A percentile compares a stretch with the other conserved stretches of the same genome.
These are phyloP conservation scores for Fusarium drepaniforme DNA, from an alignment of 2,329 filamentous ascomycete species.

Conservation along the genomic window DNA sequence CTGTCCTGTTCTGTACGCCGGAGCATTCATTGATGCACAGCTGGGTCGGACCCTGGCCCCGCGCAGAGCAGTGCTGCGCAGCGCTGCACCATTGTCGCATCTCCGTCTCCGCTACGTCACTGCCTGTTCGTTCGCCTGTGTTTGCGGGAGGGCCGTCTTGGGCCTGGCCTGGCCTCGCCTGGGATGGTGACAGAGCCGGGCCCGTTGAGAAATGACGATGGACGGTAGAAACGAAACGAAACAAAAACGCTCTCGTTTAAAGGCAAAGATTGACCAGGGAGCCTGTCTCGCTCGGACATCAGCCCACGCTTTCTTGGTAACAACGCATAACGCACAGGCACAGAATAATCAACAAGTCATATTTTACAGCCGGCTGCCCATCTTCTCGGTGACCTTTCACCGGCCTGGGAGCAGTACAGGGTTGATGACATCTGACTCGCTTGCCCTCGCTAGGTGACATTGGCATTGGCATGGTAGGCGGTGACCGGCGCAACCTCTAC, in stretches of 20 bases:
- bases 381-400: slow-evolving; percentile 1
- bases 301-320: slow-evolving; percentile 29
- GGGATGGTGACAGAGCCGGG: slow-evolving; percentile 16
- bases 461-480: background rate
- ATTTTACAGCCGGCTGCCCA: slow-evolving; percentile 4
- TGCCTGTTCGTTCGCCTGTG: slow-evolving; percentile 23
- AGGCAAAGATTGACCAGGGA: slow-evolving; percentile 14
- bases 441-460: slow-evolving; percentile 4
- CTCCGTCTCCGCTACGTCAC: slow-evolving; percentile 13
- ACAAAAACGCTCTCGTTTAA: slow-evolving; percentile 31
- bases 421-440: slow-evolving; percentile 27
- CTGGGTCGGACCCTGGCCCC: background rate
- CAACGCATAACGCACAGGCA: slow-evolving; percentile 29
- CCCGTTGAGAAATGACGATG: slow-evolving; percentile 7
- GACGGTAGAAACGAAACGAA: slow-evolving; percentile 34
- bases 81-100: slow-evolving; percentile 1
- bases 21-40: slow-evolving; percentile 6
- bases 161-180: slow-evolving; percentile 6
- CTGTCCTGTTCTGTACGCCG: slow-evolving; percentile 10
- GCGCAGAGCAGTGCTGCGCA: background rate
- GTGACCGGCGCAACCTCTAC: background rate
- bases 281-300: slow-evolving; percentile 29
- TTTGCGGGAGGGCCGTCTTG: slow-evolving; percentile 29
- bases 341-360: slow-evolving; percentile 9
- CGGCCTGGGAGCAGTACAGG: background rate